A percentile compares a stretch with the other conserved stretches of the same genome.
Conservation (phyloP, 306 rosid species). For the Fragaria iinumae region DNA sequence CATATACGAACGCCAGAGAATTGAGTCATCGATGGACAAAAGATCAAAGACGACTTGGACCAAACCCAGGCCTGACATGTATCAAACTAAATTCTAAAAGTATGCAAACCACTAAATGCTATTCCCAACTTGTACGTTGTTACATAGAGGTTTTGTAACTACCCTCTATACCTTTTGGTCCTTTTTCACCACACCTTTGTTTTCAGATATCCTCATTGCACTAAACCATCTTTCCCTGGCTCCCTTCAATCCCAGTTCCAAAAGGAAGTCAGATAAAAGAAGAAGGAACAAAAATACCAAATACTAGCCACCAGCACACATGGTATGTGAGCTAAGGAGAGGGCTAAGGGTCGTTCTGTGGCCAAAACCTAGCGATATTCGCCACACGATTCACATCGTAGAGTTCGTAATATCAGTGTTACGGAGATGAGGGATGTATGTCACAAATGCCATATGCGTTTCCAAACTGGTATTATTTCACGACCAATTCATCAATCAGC, state of each 20-base stretch:
- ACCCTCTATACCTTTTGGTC: background rate
- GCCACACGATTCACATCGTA: background rate
- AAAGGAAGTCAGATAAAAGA: background rate
- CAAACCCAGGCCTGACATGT: background rate
- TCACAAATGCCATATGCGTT: background rate
- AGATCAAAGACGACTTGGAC: background rate
- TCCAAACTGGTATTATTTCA: background rate
- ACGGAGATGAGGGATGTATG: background rate
- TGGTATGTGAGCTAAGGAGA: background rate
- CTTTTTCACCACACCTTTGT: background rate
- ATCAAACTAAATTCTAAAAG: background rate
- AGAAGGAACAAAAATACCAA: background rate
- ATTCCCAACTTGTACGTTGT: background rate
- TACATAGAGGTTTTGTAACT: background rate
- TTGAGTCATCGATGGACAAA: background rate
- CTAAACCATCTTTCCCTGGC: background rate
- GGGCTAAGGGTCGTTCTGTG: background rate
- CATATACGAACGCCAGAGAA: background rate
- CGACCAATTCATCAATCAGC: background rate
- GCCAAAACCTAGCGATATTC: background rate
- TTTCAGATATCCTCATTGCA: background rate
- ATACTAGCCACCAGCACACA: conserved; percentile 1
- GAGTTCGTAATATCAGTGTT: background rate
- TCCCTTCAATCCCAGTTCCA: background rate
- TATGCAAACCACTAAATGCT: background rate